Conservation (phyloP, 2,329 filamentous ascomycete genomes). For the Dothistroma septosporum region DNA sequence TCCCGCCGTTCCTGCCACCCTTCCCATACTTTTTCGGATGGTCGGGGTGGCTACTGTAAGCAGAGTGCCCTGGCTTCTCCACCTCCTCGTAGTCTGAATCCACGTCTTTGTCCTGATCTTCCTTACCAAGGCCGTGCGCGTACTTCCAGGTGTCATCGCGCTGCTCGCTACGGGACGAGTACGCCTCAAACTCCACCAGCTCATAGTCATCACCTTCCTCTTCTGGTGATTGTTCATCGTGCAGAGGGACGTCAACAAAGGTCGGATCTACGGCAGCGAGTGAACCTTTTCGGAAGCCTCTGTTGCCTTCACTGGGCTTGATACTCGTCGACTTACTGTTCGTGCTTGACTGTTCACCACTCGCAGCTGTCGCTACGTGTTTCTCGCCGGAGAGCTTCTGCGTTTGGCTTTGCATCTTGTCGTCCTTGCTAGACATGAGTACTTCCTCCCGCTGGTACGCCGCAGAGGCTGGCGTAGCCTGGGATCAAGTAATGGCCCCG, state of each 20-base stretch:
- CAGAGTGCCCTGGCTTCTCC: neutral
- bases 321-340: neutral
- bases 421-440: neutral
- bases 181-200: constrained; percentile 7
- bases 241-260: constrained; percentile 15
- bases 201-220: neutral
- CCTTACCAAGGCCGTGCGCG: constrained; percentile 13
- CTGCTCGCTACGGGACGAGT: constrained; percentile 20
- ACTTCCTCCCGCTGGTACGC: neutral
- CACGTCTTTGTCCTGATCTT: neutral
- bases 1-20: neutral
- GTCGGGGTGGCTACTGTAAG: neutral
- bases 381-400: neutral
- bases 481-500: too few species aligned
- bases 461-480: too few species aligned
- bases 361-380: neutral
- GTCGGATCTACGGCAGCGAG: neutral
- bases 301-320: neutral
- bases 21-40: neutral
- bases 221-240: constrained; percentile 8
- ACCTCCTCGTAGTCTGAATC: neutral
- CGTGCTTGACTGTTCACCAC: neutral
- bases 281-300: neutral
- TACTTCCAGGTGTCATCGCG: constrained; percentile 22
- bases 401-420: neutral